Evolutionary conservation across 1,139 yeast genomes (phyloP).

Genomic region (Blastobotrys indianensis): DNA sequence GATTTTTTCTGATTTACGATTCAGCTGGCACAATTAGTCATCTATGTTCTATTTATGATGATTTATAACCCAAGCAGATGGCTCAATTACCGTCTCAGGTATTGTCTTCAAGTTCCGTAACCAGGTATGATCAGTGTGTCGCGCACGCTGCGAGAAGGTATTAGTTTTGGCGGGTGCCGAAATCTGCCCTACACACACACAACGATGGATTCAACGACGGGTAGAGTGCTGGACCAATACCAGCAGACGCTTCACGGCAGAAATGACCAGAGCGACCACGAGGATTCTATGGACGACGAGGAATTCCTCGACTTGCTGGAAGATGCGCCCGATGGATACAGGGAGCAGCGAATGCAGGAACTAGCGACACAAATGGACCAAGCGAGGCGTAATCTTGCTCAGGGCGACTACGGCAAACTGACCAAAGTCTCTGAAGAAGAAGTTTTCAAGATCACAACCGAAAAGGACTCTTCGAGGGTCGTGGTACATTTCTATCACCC

Average conservation of each 20-base stretch:
- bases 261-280: slow-evolving; percentile 1
- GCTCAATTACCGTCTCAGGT: too few species aligned
- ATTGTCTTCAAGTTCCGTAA: too few species aligned
- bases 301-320: slow-evolving; percentile 44
- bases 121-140: too few species aligned
- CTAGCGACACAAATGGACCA: slow-evolving; percentile 42
- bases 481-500: slow-evolving; percentile 65
- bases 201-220: slow-evolving; percentile 10
- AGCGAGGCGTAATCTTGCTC: slow-evolving; percentile 38
- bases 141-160: too few species aligned
- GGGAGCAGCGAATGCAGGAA: slow-evolving; percentile 60
- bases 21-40: too few species aligned
- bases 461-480: slow-evolving; percentile 30
- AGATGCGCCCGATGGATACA: slow-evolving; percentile 69
- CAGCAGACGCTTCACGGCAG: slow-evolving; percentile 7
- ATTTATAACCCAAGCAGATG: too few species aligned
- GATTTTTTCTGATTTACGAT: too few species aligned
- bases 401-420: slow-evolving; percentile 37
- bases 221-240: slow-evolving; percentile 11
- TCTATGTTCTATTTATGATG: too few species aligned
- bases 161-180: too few species aligned
- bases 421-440: slow-evolving; percentile 47
- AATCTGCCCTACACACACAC: neutral
- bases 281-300: slow-evolving; percentile 27
- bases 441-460: slow-evolving; percentile 48